These are phyloP conservation scores for Prunus persica DNA, from an alignment of 306 rosid species.

Conservation along the genomic window Prunus_persica_NCBIv2 NC_034012.1:6453001-6453500, in stretches of 20 bases:
- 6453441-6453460: constrained; percentile 71
- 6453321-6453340: constrained; percentile 63
- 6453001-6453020: neutral
- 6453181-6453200: constrained; percentile 91
- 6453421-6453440: constrained; percentile 77
- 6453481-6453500: constrained; percentile 44
- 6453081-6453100: constrained; percentile 19
- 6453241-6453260: constrained; percentile 8
- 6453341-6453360: constrained; percentile 83
- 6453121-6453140: constrained; percentile 71
- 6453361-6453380: constrained; percentile 78
- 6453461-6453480: constrained; percentile 88
- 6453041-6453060: neutral
- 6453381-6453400: constrained; percentile 86
- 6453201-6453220: constrained; percentile 36
- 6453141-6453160: constrained; percentile 73
- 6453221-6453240: constrained; percentile 17
- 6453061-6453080: neutral
- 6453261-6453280: neutral
- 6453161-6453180: constrained; percentile 60
- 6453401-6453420: constrained; percentile 87
- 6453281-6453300: constrained; percentile 4
- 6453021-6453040: neutral
- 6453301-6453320: constrained; percentile 4
- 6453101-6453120: constrained; percentile 69